Percentiles rank a stretch among this genome's conserved stretches.
Evolutionary conservation across 441 rosid species (phyloP).

Genomic region (Raphanus hybrid): DNA sequence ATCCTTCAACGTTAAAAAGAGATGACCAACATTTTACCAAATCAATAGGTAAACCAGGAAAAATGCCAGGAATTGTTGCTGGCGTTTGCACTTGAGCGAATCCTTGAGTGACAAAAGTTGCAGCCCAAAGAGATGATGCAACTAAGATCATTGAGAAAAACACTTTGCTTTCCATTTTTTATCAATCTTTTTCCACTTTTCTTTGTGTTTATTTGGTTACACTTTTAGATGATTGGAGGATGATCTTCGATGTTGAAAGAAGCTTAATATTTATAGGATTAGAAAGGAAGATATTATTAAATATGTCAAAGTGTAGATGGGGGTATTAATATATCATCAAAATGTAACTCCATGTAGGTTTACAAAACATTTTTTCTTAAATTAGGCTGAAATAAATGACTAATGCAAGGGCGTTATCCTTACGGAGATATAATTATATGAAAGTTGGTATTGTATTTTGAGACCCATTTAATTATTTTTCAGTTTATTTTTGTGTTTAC

Average conservation of each 20-base stretch:
- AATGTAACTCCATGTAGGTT: neutral
- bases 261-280: neutral
- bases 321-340: neutral
- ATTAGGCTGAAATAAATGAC: neutral
- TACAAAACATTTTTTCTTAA: neutral
- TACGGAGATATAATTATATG: neutral
- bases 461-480: neutral
- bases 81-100: neutral
- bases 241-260: neutral
- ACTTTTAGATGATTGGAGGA: neutral
- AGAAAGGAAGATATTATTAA: neutral
- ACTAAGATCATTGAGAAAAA: slow-evolving; percentile 7
- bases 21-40: slow-evolving; percentile 13
- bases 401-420: neutral
- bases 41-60: neutral
- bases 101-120: neutral
- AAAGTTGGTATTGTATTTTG: neutral
- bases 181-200: neutral
- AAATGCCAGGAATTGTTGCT: neutral
- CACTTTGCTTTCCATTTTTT: slow-evolving; percentile 4
- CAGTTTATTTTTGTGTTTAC: neutral
- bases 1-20: slow-evolving; percentile 1
- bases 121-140: neutral
- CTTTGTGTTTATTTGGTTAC: neutral
- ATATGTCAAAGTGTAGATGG: neutral